phyloP scores from a whole-genome alignment of 805 yeast species.

The Nakazawaea laoshanensis region DNA sequence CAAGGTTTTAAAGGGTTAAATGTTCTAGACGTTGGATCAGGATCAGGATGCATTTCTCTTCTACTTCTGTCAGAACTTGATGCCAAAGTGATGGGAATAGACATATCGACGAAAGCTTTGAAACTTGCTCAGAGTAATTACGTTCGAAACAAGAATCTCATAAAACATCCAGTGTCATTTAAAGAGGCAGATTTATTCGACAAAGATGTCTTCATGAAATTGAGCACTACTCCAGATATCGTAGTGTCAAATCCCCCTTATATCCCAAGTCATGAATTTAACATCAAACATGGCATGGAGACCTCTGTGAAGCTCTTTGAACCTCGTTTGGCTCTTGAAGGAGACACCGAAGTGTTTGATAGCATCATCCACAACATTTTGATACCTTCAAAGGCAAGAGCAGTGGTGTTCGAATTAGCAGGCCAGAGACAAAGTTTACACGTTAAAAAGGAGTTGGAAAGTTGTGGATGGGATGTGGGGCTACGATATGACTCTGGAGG shows the following conservation, averaged over 20 bases:
- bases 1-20: constrained; percentile 24
- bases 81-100: constrained; percentile 33
- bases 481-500: constrained; percentile 40
- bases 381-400: constrained; percentile 31
- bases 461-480: constrained; percentile 41
- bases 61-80: constrained; percentile 27
- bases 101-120: constrained; percentile 47
- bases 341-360: constrained; percentile 62
- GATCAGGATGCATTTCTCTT: constrained; percentile 81
- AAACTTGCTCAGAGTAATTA: constrained; percentile 39
- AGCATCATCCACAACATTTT: constrained; percentile 43
- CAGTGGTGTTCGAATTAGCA: constrained; percentile 76
- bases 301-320: constrained; percentile 64
- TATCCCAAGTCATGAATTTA: constrained; percentile 42
- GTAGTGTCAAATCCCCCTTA: constrained; percentile 91
- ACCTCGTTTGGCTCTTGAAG: constrained; percentile 74
- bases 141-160: constrained; percentile 8
- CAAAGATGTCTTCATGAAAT: neutral
- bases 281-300: constrained; percentile 35
- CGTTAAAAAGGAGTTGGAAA: constrained; percentile 18
- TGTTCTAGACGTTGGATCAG: constrained; percentile 72
- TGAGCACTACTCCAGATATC: constrained; percentile 29
- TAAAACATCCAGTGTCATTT: constrained; percentile 12
- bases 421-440: constrained; percentile 42
- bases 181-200: constrained; percentile 16